Evolutionary conservation across 2,329 filamentous ascomycete species (phyloP), one percentile per base, ranked within the genome.

Genomic region (Thelonectria blattea): DNA sequence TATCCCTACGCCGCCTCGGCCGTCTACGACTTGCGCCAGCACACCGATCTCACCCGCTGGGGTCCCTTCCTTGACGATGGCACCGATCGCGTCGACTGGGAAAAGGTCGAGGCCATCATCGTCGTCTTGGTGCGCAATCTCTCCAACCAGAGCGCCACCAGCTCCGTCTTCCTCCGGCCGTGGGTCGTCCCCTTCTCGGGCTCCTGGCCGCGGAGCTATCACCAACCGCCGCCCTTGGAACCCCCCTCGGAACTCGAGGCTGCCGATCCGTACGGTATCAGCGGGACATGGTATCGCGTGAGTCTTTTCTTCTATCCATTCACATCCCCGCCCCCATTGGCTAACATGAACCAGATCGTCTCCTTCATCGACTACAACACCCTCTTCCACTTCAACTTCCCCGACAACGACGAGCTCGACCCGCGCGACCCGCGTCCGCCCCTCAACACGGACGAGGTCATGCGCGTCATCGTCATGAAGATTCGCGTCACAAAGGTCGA

Each of bases 91-190:
- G 88, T 91, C 0, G 90, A 94, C 74, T 94, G 91, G 91, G 90
- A 93, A 74, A 91, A 91, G 76, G 77, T 93, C 11, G 91, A 93
- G 74, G 87, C 89, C 9, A 84, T 92, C 55, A 85, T 92, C 80
- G 79, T 93, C 3, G 85, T 89, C 2, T 74, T 93, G 3, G 84
- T 83, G 3, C 81, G 84, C 70, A 92, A 92, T 70, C 79, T 90
- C 27, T 30, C 27, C 52, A 74, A 78, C 41, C 71, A 74, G 10
- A 83, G 85, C 65, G 75, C 79, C 12, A 72, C 79, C 8, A 78
- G 79, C 17, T 76, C 78, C 2, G 75, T 83, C 2, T 83, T 87
- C 58, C 75, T 74, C 12, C 75, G 80, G 24, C 75, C 85, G n/a
- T 88, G 85, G 83, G 76, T 80, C 34, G 76, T 70, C 12, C 81